Evolutionary conservation across 176 grass and related monocot genomes (phyloP), one percentile per base, ranked within the genome.

Genomic region (Musa itinerans): DNA sequence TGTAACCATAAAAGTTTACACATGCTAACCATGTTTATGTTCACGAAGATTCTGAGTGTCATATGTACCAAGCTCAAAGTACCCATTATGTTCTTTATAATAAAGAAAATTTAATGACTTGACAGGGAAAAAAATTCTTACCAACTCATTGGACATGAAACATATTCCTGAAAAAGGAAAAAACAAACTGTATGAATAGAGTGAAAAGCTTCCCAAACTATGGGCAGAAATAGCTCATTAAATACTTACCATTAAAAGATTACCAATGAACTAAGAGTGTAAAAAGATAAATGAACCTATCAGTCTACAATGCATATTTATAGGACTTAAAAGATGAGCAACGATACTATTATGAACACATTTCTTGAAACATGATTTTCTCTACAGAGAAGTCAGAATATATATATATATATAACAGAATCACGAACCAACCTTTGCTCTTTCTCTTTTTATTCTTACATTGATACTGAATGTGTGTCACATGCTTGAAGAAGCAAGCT

Each of bases 71-170:
- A 70, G 48, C 9, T 50, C 48, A 50, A 50, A 70, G 29, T 34
- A 34, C 29, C 50, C 21, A 17, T 19, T 19, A 70, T 70, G 34
- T 50, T 25, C 10, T 50, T 9, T 70, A 69, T 69, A 43, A n/a
- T 49, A 16, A 17, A 3, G 14, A 20, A 16, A 70, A 3, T 51
- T 50, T 1, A 52, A 24, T 4, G 3, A 17, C 14, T 21, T 16
- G 1, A 23, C 17, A 53, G 14, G 73, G 51, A 73, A 68, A 43
- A 23, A 68, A 20, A 64, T 74, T 81, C 86, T 93, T 87, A 98
- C 90, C 84, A 93, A 91, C 80, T 93, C 95, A 83, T 93, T 98
- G 43, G 90, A 98, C 95, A 93, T 98, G 82, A 98, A 93, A 85
- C 95, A 98, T 69, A 98, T 58, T 78, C 95, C 95, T 98, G 95